phyloP scores from a whole-genome alignment of 2,329 filamentous ascomycete genomes.

The Colletotrichum truncatum region DNA sequence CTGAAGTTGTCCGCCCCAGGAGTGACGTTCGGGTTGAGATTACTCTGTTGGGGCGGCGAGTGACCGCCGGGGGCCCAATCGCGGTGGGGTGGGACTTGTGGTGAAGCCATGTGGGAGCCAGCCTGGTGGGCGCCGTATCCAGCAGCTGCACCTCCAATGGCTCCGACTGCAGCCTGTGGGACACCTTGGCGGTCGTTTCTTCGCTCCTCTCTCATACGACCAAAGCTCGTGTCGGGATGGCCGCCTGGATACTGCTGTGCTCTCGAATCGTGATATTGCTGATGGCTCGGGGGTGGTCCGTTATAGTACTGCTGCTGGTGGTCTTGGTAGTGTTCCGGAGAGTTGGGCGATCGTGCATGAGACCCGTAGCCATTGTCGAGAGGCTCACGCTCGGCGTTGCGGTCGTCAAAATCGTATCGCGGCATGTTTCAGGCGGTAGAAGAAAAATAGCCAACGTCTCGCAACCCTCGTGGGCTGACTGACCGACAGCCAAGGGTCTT shows the following conservation, averaged over 20 bases:
- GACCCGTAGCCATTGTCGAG: constrained; percentile 30
- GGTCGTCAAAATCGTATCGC: constrained; percentile 31
- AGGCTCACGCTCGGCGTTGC: constrained; percentile 31
- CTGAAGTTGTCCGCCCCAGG: constrained; percentile 76
- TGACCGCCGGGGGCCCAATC: constrained; percentile 19
- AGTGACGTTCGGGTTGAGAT: constrained; percentile 55
- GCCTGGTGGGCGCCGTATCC: constrained; percentile 27
- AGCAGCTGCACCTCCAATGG: constrained; percentile 34
- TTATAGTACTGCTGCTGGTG: constrained; percentile 20
- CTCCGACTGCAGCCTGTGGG: constrained; percentile 33
- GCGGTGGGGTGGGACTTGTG: constrained; percentile 19
- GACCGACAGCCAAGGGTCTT: constrained; percentile 8
- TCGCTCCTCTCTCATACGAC: constrained; percentile 44
- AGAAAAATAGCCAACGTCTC: background rate
- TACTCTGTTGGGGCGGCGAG: constrained; percentile 27
- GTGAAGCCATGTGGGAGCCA: constrained; percentile 14
- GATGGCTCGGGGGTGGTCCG: constrained; percentile 15
- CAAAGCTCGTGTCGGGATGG: constrained; percentile 49
- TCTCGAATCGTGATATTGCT: constrained; percentile 6
- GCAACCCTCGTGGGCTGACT: constrained; percentile 21
- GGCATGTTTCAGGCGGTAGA: constrained; percentile 33
- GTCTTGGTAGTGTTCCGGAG: constrained; percentile 27
- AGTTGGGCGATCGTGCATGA: constrained; percentile 21
- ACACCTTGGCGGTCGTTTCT: constrained; percentile 39
- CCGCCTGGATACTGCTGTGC: constrained; percentile 33